Evolutionary conservation across 768 basidiomycete species (phyloP).

Genomic region (Rhizopogon sp.): DNA sequence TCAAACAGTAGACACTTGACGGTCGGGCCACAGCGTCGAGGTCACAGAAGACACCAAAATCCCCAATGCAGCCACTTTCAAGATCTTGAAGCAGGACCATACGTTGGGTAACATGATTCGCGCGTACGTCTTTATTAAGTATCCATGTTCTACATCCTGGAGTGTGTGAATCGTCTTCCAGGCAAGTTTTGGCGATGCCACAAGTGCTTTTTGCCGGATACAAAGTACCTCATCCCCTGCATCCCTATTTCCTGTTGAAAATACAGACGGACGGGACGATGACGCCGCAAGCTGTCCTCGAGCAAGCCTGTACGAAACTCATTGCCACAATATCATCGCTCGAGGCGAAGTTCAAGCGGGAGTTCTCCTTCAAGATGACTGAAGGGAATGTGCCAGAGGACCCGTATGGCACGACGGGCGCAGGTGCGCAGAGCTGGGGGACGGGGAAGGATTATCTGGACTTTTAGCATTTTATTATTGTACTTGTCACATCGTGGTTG

Average conservation of each 20-base stretch:
- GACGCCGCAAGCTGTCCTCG: slow-evolving; percentile 78
- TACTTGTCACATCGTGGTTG: neutral
- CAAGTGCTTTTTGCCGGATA: slow-evolving; percentile 94
- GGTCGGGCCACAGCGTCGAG: slow-evolving; percentile 61
- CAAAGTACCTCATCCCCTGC: slow-evolving; percentile 95
- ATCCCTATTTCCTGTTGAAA: slow-evolving; percentile 92
- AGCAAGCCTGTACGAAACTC: slow-evolving; percentile 78
- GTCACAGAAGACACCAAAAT: slow-evolving; percentile 95
- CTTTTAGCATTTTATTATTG: slow-evolving; percentile 30
- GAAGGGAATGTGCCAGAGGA: slow-evolving; percentile 46
- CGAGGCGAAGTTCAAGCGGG: slow-evolving; percentile 75
- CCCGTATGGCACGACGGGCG: slow-evolving; percentile 43
- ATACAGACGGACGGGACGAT: slow-evolving; percentile 89
- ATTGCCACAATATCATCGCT: slow-evolving; percentile 66
- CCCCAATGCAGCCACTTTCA: slow-evolving; percentile 94
- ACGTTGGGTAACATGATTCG: slow-evolving; percentile 97
- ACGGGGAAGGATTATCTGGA: slow-evolving; percentile 50
- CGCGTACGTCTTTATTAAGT: slow-evolving; percentile 49
- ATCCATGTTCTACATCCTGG: slow-evolving; percentile 9
- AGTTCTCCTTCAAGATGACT: slow-evolving; percentile 75
- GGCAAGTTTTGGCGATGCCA: slow-evolving; percentile 87
- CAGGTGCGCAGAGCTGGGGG: slow-evolving; percentile 38
- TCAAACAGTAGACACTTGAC: slow-evolving; percentile 3
- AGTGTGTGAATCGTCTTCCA: slow-evolving; percentile 24
- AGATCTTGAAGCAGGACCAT: slow-evolving; percentile 94